These are phyloP conservation scores for Lasiosphaeriaceae sp. DNA, from an alignment of 495 filamentous ascomycete species.

Conservation along the genomic window DNA sequence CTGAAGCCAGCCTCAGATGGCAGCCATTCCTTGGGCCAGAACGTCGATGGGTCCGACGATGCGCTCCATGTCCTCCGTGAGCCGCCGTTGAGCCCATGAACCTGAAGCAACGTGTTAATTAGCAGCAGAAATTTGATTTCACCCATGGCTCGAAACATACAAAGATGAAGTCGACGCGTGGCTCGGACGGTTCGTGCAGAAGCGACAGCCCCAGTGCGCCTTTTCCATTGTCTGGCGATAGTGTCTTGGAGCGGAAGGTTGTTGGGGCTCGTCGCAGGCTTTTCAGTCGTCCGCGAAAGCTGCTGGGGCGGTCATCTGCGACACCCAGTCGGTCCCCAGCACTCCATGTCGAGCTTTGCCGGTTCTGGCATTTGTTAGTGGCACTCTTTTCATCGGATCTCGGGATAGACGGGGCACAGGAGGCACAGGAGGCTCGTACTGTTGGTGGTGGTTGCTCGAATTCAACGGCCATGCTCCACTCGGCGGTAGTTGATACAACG, in stretches of 20 bases:
- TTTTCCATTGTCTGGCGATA: neutral
- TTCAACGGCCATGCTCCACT: neutral
- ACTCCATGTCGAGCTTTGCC: neutral
- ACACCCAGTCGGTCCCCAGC: neutral
- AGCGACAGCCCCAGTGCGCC: slow-evolving; percentile 14
- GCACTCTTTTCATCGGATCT: neutral
- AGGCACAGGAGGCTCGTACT: neutral
- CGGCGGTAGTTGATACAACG: neutral
- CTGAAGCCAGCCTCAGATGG: slow-evolving; percentile 22
- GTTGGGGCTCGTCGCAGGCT: neutral
- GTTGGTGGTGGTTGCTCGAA: neutral
- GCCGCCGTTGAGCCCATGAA: slow-evolving; percentile 29
- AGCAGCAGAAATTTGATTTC: neutral
- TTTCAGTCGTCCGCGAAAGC: neutral
- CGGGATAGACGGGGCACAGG: neutral
- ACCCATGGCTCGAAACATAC: neutral
- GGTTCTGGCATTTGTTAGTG: neutral
- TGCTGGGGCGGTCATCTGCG: neutral
- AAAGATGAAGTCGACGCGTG: slow-evolving; percentile 23
- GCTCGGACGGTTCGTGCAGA: slow-evolving; percentile 17
- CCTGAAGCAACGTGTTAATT: neutral
- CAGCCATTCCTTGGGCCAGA: slow-evolving; percentile 34
- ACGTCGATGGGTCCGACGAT: slow-evolving; percentile 10
- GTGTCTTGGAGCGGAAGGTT: neutral
- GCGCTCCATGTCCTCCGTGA: slow-evolving; percentile 25